phyloP scores from a whole-genome alignment of 2,329 filamentous ascomycete genomes.

The Microcyclospora pomicola region DNA sequence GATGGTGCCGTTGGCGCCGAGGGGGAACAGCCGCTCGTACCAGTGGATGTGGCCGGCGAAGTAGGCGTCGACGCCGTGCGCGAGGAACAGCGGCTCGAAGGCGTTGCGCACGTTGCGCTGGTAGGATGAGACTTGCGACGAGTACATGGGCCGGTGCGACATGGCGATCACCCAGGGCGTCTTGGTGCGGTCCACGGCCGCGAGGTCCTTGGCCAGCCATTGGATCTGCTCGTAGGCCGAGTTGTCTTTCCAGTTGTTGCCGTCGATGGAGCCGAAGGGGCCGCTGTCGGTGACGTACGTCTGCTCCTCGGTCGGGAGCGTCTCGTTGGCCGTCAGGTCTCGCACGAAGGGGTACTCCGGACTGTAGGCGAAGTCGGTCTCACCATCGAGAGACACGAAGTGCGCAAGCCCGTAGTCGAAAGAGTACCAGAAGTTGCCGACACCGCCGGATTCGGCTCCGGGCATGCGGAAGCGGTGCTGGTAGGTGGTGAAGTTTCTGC shows the following conservation, averaged over 20 bases:
- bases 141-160: slow-evolving; percentile 38
- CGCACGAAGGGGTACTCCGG: slow-evolving; percentile 33
- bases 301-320: slow-evolving; percentile 26
- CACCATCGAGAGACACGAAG: slow-evolving; percentile 35
- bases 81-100: slow-evolving; percentile 32
- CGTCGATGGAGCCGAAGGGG: slow-evolving; percentile 33
- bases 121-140: slow-evolving; percentile 31
- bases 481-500: slow-evolving; percentile 35
- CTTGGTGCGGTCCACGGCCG: slow-evolving; percentile 30
- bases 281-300: slow-evolving; percentile 37
- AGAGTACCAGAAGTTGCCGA: slow-evolving; percentile 42
- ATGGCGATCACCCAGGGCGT: slow-evolving; percentile 39
- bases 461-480: slow-evolving; percentile 41
- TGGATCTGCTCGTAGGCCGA: slow-evolving; percentile 34
- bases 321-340: slow-evolving; percentile 30
- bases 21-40: slow-evolving; percentile 32
- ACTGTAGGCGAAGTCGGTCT: slow-evolving; percentile 38
- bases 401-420: slow-evolving; percentile 43
- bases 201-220: slow-evolving; percentile 35
- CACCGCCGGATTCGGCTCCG: slow-evolving; percentile 33
- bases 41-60: slow-evolving; percentile 32
- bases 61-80: slow-evolving; percentile 36
- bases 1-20: slow-evolving; percentile 29
- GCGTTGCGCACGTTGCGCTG: slow-evolving; percentile 31
- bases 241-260: slow-evolving; percentile 27